Evolutionary conservation across 2,329 filamentous ascomycete genomes (phyloP).

Genomic region (Juglanconis oblonga): DNA sequence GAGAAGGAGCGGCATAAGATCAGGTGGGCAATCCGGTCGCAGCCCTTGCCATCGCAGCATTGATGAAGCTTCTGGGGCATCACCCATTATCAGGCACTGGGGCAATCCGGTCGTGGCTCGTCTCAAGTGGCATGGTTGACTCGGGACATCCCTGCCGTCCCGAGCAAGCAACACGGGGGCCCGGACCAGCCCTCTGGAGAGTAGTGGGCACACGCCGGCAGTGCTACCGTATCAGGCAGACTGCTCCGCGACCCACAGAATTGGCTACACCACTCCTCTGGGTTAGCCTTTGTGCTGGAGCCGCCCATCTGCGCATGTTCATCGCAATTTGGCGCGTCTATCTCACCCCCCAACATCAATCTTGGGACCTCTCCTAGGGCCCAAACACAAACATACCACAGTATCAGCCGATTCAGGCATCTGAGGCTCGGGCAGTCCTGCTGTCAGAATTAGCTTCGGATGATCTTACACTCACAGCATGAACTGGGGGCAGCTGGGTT

Average conservation of each 20-base stretch:
- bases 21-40: constrained; percentile 46
- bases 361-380: not conserved
- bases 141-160: constrained; percentile 28
- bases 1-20: constrained; percentile 42
- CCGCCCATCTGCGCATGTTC: constrained; percentile 12
- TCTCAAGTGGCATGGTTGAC: constrained; percentile 40
- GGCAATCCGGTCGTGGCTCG: constrained; percentile 37
- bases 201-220: constrained; percentile 22
- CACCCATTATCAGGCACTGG: constrained; percentile 31
- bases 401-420: not conserved
- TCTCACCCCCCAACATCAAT: not conserved
- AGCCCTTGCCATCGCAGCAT: constrained; percentile 35
- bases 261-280: constrained; percentile 6
- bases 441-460: constrained; percentile 6
- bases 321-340: constrained; percentile 15
- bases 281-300: constrained; percentile 17
- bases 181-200: constrained; percentile 16
- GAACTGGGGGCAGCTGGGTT: not conserved
- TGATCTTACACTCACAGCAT: constrained; percentile 15
- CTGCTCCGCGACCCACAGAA: constrained; percentile 22
- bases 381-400: not conserved
- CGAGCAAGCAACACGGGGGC: constrained; percentile 31
- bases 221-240: constrained; percentile 27
- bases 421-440: not conserved
- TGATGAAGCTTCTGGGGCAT: constrained; percentile 34